phyloP scores from a whole-genome alignment of 75 land plant genomes.

The Selaginella moellendorffii region DNA sequence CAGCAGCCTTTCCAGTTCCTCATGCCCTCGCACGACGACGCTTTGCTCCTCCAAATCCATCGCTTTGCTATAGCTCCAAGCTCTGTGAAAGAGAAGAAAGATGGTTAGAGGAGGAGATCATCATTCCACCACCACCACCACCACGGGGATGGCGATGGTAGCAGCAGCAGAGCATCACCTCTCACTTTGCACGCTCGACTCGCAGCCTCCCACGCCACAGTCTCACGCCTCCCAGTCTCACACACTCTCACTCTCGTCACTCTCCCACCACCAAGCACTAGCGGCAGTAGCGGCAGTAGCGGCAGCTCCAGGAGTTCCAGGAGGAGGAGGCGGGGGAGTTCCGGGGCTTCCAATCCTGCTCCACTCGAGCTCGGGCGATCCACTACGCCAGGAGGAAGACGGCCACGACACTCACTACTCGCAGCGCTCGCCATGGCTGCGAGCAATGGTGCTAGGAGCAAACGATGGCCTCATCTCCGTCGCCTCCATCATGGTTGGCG shows the following conservation, averaged over 20 bases:
- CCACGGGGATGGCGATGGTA: not conserved
- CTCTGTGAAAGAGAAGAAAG: no score
- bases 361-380: not conserved
- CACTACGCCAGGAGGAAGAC: not conserved
- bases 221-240: no score
- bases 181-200: no score
- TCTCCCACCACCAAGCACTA: not conserved
- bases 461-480: conserved; percentile 76
- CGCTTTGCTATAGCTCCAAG: no score
- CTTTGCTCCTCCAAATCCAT: no score
- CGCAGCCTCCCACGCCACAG: no score
- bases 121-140: no score
- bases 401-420: conserved; percentile 32
- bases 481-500: conserved; percentile 72
- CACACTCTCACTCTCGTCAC: no score
- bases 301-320: not conserved
- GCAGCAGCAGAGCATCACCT: no score
- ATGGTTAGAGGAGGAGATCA: no score
- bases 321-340: not conserved
- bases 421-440: conserved; percentile 61
- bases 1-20: no score
- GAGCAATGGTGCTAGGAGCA: conserved; percentile 75
- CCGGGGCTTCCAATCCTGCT: not conserved
- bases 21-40: no score
- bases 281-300: not conserved